Percentiles rank a stretch among this genome's conserved stretches.
These are phyloP conservation scores for Gossypium anomalum DNA, from an alignment of 345 rosid genomes.

Conservation along the genomic window DNA sequence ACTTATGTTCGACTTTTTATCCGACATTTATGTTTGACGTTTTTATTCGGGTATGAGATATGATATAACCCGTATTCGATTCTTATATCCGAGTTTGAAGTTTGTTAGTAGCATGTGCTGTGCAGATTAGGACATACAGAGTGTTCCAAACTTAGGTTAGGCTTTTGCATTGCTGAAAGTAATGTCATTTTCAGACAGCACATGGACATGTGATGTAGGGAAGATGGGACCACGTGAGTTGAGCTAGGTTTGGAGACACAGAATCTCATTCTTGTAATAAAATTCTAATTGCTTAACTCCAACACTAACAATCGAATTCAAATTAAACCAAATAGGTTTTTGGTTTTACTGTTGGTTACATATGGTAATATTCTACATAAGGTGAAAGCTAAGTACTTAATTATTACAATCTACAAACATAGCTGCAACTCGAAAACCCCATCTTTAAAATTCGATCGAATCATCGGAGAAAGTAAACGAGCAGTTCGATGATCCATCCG, in stretches of 20 bases:
- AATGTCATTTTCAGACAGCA: slow-evolving; percentile 32
- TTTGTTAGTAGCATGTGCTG: slow-evolving; percentile 24
- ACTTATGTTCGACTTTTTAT: not conserved
- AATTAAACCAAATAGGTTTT: not conserved
- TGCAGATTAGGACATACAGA: slow-evolving; percentile 23
- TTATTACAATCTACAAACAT: slow-evolving; percentile 24
- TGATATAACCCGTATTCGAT: not conserved
- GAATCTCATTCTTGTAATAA: slow-evolving; percentile 38
- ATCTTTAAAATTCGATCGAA: slow-evolving; percentile 32
- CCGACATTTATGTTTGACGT: too few relatives aligned
- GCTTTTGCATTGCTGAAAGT: slow-evolving; percentile 36
- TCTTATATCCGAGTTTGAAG: not conserved
- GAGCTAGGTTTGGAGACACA: slow-evolving; percentile 9
- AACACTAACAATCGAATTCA: slow-evolving; percentile 11
- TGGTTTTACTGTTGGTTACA: slow-evolving; percentile 16
- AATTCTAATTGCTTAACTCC: slow-evolving; percentile 25
- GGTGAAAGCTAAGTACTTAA: slow-evolving; percentile 2
- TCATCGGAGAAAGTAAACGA: slow-evolving; percentile 75
- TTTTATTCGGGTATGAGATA: too few relatives aligned
- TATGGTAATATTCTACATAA: slow-evolving; percentile 7
- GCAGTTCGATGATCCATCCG: slow-evolving; percentile 67
- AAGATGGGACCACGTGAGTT: slow-evolving; percentile 70
- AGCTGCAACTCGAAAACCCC: slow-evolving; percentile 2
- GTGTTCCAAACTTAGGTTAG: slow-evolving; percentile 24
- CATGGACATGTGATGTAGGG: slow-evolving; percentile 53